Conservation (phyloP, 23 red algal genomes). For the Gracilaria vermiculophylla region DNA sequence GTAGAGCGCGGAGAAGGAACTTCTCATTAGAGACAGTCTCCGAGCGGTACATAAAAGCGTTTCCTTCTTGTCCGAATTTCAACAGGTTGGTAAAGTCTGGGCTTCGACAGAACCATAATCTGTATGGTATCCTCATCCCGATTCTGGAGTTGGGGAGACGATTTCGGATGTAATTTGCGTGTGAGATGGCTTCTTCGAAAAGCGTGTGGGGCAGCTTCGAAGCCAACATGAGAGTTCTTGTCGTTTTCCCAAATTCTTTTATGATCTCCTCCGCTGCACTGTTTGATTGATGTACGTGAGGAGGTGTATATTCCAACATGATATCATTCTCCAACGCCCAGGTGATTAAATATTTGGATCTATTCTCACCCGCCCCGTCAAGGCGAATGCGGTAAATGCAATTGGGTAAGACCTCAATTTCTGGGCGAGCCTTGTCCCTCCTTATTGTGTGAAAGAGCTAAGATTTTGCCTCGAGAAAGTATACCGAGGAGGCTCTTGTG, state of each 20-base stretch:
- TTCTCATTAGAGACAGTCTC: background rate
- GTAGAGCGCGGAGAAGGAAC: background rate
- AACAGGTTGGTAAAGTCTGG: slow-evolving; percentile 1
- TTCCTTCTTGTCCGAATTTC: background rate
- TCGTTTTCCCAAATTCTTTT: background rate
- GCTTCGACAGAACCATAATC: background rate
- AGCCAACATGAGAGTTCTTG: background rate
- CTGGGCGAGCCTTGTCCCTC: slow-evolving; percentile 16
- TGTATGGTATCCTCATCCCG: background rate
- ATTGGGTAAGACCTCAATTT: background rate
- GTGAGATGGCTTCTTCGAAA: slow-evolving; percentile 4
- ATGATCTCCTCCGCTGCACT: slow-evolving; percentile 4
- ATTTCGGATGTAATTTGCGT: slow-evolving; percentile 19
- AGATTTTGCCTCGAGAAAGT: background rate
- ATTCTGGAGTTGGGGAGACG: background rate
- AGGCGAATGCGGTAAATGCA: background rate
- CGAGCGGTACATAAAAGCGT: background rate
- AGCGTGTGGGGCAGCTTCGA: background rate
- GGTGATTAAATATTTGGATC: background rate
- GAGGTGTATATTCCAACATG: background rate
- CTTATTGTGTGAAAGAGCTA: background rate
- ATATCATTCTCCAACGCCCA: background rate
- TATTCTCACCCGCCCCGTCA: slow-evolving; percentile 11
- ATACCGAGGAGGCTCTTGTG: slow-evolving; percentile 4
- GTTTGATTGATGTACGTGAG: slow-evolving; percentile 1